These are phyloP conservation scores for Backusella mclennaniae DNA, from an alignment of 192 early-diverging fungal species.

Conservation along the genomic window DNA sequence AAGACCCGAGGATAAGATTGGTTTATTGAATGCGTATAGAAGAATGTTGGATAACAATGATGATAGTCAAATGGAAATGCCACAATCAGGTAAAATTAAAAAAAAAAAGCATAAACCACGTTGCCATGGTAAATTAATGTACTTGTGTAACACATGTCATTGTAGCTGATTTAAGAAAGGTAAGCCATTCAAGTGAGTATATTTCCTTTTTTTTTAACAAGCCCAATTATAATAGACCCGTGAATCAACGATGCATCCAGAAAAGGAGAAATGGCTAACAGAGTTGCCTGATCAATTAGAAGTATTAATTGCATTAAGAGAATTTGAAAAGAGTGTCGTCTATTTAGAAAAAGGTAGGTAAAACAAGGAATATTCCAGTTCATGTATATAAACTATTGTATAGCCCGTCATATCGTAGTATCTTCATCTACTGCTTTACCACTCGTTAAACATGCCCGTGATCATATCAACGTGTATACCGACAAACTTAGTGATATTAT, in stretches of 20 bases:
- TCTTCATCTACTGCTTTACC: background rate
- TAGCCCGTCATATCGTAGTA: conserved; percentile 14
- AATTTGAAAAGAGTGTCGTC: conserved; percentile 81
- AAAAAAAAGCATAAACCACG: background rate
- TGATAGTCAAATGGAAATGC: conserved; percentile 15
- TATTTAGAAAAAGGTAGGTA: conserved; percentile 63
- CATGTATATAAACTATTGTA: background rate
- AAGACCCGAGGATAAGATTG: conserved; percentile 67
- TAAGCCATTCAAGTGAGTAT: background rate
- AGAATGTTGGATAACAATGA: conserved; percentile 59
- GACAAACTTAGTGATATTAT: conserved; percentile 41
- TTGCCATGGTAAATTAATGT: background rate
- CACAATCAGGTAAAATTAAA: background rate
- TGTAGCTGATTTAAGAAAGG: background rate
- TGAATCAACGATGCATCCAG: conserved; percentile 8
- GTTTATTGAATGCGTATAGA: conserved; percentile 56
- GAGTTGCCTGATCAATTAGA: conserved; percentile 89
- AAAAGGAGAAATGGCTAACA: conserved; percentile 58
- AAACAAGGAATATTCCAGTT: background rate
- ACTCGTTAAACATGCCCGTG: conserved; percentile 41
- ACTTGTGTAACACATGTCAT: background rate
- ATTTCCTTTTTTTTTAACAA: background rate
- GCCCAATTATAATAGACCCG: background rate
- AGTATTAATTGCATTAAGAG: conserved; percentile 88
- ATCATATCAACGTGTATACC: conserved; percentile 45